phyloP scores from a whole-genome alignment of 306 rosid species.

The Trichosanthes truncata region DNA sequence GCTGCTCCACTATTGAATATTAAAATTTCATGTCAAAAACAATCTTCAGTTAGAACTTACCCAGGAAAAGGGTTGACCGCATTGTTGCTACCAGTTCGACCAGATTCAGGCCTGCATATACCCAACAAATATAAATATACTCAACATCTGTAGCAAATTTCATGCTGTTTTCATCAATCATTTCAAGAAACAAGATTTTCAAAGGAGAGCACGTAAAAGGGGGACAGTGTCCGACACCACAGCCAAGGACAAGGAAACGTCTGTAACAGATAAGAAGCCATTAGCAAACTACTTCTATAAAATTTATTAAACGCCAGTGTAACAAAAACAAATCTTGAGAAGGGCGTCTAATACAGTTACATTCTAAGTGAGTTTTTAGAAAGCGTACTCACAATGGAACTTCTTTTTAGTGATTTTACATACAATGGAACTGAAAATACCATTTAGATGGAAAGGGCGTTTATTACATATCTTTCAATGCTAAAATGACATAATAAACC shows the following conservation, averaged over 20 bases:
- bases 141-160: not conserved
- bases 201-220: not conserved
- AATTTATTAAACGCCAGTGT: not conserved
- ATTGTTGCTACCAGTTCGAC: constrained; percentile 35
- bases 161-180: not conserved
- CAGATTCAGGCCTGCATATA: constrained; percentile 47
- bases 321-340: not conserved
- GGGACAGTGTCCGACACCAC: not conserved
- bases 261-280: not conserved
- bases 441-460: not conserved
- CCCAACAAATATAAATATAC: constrained; percentile 3
- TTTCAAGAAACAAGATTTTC: not conserved
- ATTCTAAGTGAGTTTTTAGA: not conserved
- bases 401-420: not conserved
- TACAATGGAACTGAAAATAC: not conserved
- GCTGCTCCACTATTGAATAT: not conserved
- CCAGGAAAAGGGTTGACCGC: constrained; percentile 41
- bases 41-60: constrained; percentile 26
- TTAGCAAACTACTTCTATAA: not conserved
- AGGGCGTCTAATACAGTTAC: not conserved
- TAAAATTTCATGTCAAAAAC: not conserved
- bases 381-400: not conserved
- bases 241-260: not conserved
- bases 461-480: not conserved
- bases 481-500: not conserved